Conservation (phyloP, 306 rosid genomes). For the Rosa lucieae region DNA sequence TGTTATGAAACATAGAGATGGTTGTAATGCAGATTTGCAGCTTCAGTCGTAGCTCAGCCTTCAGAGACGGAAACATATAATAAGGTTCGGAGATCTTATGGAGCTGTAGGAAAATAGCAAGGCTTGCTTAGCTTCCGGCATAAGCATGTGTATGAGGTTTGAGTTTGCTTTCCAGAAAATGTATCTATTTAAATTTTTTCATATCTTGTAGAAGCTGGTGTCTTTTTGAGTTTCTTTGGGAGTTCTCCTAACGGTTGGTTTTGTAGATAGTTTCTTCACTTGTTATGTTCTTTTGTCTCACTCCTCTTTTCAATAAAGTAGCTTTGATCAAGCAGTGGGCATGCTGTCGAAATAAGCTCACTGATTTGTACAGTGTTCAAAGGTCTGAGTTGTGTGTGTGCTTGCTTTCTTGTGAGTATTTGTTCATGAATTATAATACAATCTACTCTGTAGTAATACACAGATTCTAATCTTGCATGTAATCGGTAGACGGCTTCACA, state of each 20-base stretch:
- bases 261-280: conserved; percentile 10
- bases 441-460: not conserved
- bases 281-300: not conserved
- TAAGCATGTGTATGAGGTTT: conserved; percentile 30
- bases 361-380: not conserved
- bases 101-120: conserved; percentile 26
- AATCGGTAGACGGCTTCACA: not conserved
- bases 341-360: not conserved
- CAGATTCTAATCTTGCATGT: not conserved
- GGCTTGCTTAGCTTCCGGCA: conserved; percentile 13
- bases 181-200: conserved; percentile 12
- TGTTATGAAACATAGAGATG: conserved; percentile 19
- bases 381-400: not conserved
- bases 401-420: not conserved
- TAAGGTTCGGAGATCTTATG: conserved; percentile 25
- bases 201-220: conserved; percentile 20
- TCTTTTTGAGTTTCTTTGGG: not conserved
- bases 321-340: conserved; percentile 1
- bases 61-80: conserved; percentile 24
- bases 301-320: not conserved
- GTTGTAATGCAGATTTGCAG: conserved; percentile 17
- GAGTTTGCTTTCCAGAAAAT: conserved; percentile 14
- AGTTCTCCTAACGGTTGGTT: conserved; percentile 2
- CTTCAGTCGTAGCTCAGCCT: conserved; percentile 21
- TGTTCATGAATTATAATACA: not conserved